These are phyloP conservation scores for Colletotrichum euphorbiae DNA, from an alignment of 2,329 filamentous ascomycete species.

Conservation along the genomic window DNA sequence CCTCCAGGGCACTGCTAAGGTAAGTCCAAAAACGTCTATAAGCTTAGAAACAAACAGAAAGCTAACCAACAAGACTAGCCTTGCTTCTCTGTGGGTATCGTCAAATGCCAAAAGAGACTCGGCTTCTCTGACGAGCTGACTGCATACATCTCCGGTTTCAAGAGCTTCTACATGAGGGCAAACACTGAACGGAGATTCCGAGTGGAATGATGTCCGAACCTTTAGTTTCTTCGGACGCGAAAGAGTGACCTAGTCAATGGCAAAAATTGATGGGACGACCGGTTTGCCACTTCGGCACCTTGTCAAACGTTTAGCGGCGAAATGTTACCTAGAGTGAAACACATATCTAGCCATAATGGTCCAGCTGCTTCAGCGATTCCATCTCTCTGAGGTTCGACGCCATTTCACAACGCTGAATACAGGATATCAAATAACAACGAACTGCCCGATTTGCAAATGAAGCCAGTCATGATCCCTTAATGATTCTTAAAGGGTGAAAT, in stretches of 20 bases:
- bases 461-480: too few relatives aligned
- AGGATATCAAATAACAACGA: too few relatives aligned
- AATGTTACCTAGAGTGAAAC: too few relatives aligned
- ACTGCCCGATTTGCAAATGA: too few relatives aligned
- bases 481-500: too few relatives aligned
- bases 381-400: too few relatives aligned
- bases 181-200: constrained; percentile 28
- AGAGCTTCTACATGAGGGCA: constrained; percentile 7
- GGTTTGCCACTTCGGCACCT: too few relatives aligned
- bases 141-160: constrained; percentile 48
- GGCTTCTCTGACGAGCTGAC: constrained; percentile 48
- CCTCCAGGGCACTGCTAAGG: constrained; percentile 35
- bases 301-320: too few relatives aligned
- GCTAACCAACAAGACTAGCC: constrained; percentile 41
- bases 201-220: constrained; percentile 15
- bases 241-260: not conserved
- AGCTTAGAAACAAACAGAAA: not conserved
- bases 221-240: not conserved
- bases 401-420: too few relatives aligned
- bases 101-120: constrained; percentile 40
- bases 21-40: not conserved
- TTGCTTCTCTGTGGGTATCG: constrained; percentile 45
- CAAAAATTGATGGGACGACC: too few relatives aligned
- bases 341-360: too few relatives aligned
- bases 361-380: too few relatives aligned